These are phyloP conservation scores for Spergularia bocconei DNA, from an alignment of 148 eudicot genomes.

Conservation along the genomic window DNA sequence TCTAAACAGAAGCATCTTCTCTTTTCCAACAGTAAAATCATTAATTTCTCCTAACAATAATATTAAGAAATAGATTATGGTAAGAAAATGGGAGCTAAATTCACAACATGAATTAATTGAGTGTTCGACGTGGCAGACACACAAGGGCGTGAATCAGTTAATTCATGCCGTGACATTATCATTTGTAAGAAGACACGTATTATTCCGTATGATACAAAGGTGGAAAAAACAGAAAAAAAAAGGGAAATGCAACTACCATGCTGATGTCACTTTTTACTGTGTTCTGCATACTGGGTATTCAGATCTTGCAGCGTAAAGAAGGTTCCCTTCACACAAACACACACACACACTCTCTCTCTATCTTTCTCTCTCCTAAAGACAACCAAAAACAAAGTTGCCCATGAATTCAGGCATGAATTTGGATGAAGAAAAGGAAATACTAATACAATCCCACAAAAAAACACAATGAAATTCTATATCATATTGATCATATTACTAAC, in stretches of 20 bases:
- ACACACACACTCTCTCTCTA: conserved; percentile 13
- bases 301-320: conserved; percentile 34
- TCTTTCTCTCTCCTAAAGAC: neutral
- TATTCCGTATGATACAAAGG: neutral
- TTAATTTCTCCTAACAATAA: conserved; percentile 8
- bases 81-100: too few relatives aligned
- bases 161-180: too few relatives aligned
- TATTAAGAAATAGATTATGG: neutral
- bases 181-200: too few relatives aligned
- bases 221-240: neutral
- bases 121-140: too few relatives aligned
- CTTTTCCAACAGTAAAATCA: neutral
- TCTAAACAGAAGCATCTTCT: conserved; percentile 19
- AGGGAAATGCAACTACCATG: conserved; percentile 16
- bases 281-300: conserved; percentile 22
- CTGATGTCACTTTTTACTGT: conserved; percentile 25
- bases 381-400: conserved; percentile 5
- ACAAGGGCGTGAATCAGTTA: too few relatives aligned
- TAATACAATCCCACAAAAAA: neutral
- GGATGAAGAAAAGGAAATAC: neutral
- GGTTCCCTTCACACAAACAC: conserved; percentile 20
- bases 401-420: conserved; percentile 29
- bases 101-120: too few relatives aligned
- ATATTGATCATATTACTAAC: conserved; percentile 23
- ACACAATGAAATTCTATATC: conserved; percentile 29